phyloP scores from a whole-genome alignment of 1,284 basidiomycete genomes.

The Ceratobasidium sp. region DNA sequence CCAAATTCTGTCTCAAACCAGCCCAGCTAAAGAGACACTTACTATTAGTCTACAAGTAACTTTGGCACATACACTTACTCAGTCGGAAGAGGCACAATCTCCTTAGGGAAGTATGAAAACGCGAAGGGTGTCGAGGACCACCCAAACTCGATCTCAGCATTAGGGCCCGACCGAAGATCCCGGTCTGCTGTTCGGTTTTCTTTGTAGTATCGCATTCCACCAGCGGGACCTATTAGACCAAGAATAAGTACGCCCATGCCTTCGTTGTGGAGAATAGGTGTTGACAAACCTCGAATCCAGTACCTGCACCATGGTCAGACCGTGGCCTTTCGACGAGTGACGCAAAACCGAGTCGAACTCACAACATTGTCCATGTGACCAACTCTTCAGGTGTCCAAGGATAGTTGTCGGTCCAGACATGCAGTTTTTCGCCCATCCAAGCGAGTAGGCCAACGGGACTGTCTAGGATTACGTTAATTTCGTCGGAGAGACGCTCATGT shows the following conservation, averaged over 20 bases:
- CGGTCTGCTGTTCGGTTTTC: slow-evolving; percentile 41
- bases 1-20: slow-evolving; percentile 48
- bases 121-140: slow-evolving; percentile 47
- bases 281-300: slow-evolving; percentile 7
- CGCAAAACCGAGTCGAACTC: neutral
- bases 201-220: slow-evolving; percentile 48
- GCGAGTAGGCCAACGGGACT: slow-evolving; percentile 50
- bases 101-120: slow-evolving; percentile 47
- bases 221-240: neutral
- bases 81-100: slow-evolving; percentile 45
- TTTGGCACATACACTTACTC: slow-evolving; percentile 45
- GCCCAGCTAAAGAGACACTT: slow-evolving; percentile 35
- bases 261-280: too few relatives aligned
- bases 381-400: slow-evolving; percentile 51
- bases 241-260: neutral
- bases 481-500: too few relatives aligned
- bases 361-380: slow-evolving; percentile 50
- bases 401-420: slow-evolving; percentile 49
- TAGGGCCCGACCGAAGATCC: slow-evolving; percentile 24
- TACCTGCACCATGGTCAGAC: slow-evolving; percentile 17
- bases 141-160: slow-evolving; percentile 32
- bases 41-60: neutral
- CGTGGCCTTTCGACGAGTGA: too few relatives aligned
- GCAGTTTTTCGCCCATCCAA: slow-evolving; percentile 51
- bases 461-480: slow-evolving; percentile 32